Evolutionary conservation across 2,329 filamentous ascomycete genomes (phyloP).

Genomic region (Nemania serpens): DNA sequence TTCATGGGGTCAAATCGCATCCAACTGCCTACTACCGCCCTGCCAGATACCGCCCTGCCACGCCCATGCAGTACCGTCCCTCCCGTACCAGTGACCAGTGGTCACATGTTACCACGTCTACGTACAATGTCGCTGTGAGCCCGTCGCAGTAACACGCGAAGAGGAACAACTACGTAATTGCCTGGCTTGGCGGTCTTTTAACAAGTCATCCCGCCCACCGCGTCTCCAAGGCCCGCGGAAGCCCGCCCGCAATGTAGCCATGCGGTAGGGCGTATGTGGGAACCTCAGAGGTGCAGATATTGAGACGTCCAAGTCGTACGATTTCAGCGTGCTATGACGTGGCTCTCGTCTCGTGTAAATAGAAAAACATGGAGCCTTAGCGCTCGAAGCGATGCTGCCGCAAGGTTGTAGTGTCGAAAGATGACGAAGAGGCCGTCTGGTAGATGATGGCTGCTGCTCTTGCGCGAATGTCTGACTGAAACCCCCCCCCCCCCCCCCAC

Average conservation of each 20-base stretch:
- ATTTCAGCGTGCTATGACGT: constrained; percentile 21
- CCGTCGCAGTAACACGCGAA: neutral
- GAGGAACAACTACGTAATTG: constrained; percentile 19
- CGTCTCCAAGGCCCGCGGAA: constrained; percentile 1
- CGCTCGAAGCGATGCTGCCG: constrained; percentile 9
- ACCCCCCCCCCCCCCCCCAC: neutral
- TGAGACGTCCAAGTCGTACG: constrained; percentile 16
- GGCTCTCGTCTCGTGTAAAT: constrained; percentile 8
- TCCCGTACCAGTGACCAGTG: neutral
- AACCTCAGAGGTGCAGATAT: constrained; percentile 10
- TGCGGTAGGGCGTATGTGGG: neutral
- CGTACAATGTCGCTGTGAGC: neutral
- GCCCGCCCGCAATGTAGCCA: no score
- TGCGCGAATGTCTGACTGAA: neutral
- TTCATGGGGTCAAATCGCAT: constrained; percentile 5
- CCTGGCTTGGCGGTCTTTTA: constrained; percentile 7
- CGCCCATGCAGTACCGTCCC: constrained; percentile 1
- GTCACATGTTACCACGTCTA: constrained; percentile 16
- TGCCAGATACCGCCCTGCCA: neutral
- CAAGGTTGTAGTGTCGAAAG: neutral
- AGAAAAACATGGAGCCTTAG: neutral
- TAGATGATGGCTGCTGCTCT: neutral
- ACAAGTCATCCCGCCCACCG: constrained; percentile 2
- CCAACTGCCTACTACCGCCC: neutral
- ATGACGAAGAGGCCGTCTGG: neutral